Percentiles rank a stretch among this genome's conserved stretches.
Conservation (phyloP, 768 basidiomycete genomes). For the Trametes villosa region DNA sequence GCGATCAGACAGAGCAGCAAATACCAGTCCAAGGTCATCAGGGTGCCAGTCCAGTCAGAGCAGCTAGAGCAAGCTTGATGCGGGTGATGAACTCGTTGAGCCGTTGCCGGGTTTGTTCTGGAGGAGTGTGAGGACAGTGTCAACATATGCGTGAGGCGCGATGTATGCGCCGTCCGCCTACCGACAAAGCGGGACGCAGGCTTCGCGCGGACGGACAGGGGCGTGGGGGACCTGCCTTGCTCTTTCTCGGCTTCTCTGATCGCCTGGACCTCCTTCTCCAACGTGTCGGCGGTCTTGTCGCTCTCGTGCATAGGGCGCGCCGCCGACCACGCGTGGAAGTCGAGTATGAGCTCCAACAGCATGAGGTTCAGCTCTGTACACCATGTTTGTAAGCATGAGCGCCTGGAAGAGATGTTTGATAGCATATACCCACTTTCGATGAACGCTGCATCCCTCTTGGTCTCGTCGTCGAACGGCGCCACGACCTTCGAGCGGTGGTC, state of each 20-base stretch:
- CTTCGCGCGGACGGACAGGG: not conserved
- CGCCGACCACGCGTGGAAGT: conserved; percentile 43
- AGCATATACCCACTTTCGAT: conserved; percentile 39
- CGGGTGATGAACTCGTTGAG: conserved; percentile 38
- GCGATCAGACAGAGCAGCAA: too few species aligned
- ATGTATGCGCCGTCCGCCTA: conserved; percentile 28
- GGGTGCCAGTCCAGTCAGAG: conserved; percentile 31
- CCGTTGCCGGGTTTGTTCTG: conserved; percentile 39
- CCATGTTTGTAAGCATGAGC: not conserved
- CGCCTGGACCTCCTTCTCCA: conserved; percentile 35
- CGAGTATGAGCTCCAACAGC: conserved; percentile 39
- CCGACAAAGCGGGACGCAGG: conserved; percentile 27
- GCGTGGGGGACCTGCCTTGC: conserved; percentile 41
- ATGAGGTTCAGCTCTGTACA: conserved; percentile 37
- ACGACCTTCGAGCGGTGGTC: conserved; percentile 37
- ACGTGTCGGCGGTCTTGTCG: conserved; percentile 31
- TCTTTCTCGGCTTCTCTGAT: conserved; percentile 37
- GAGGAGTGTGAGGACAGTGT: not conserved
- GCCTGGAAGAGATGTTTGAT: not conserved
- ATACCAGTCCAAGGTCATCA: too few species aligned
- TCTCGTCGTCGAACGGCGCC: conserved; percentile 41
- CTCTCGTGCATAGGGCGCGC: conserved; percentile 39
- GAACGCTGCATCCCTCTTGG: conserved; percentile 38
- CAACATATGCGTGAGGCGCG: conserved; percentile 1
- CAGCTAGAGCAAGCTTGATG: conserved; percentile 40